Conservation (phyloP, 2,329 filamentous ascomycete genomes). For the Aureobasidium sp. region DNA sequence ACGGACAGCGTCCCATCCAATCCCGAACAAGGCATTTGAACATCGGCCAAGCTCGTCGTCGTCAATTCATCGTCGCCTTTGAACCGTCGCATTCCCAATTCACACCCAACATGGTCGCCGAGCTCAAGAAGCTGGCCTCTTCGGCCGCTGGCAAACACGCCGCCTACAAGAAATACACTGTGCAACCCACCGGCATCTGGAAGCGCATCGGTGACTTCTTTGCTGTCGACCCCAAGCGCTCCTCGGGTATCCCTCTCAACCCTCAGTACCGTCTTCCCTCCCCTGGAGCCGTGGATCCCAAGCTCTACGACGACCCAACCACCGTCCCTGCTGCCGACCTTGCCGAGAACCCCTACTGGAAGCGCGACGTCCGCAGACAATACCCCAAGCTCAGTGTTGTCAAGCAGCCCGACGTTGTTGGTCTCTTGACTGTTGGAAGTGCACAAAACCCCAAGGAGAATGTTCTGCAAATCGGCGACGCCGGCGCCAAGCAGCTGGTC, state of each 20-base stretch:
- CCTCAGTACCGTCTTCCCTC: constrained; percentile 83
- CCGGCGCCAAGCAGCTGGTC: constrained; percentile 65
- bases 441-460: constrained; percentile 73
- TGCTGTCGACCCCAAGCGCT: constrained; percentile 78
- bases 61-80: neutral
- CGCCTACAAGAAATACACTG: constrained; percentile 74
- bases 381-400: constrained; percentile 78
- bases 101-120: constrained; percentile 15
- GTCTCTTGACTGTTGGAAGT: constrained; percentile 77
- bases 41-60: neutral
- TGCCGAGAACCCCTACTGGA: constrained; percentile 92
- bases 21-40: constrained; percentile 9
- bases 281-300: constrained; percentile 63
- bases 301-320: constrained; percentile 70
- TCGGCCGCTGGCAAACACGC: constrained; percentile 19
- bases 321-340: constrained; percentile 78
- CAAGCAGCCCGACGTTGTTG: constrained; percentile 75
- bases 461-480: constrained; percentile 62
- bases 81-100: neutral
- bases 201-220: constrained; percentile 69
- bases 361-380: constrained; percentile 74
- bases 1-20: constrained; percentile 1
- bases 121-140: constrained; percentile 16
- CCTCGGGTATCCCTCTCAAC: constrained; percentile 87
- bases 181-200: constrained; percentile 86